Base-by-base conservation (phyloP, 2,329 filamentous ascomycete species). In the Cordyceps sp. region DNA sequence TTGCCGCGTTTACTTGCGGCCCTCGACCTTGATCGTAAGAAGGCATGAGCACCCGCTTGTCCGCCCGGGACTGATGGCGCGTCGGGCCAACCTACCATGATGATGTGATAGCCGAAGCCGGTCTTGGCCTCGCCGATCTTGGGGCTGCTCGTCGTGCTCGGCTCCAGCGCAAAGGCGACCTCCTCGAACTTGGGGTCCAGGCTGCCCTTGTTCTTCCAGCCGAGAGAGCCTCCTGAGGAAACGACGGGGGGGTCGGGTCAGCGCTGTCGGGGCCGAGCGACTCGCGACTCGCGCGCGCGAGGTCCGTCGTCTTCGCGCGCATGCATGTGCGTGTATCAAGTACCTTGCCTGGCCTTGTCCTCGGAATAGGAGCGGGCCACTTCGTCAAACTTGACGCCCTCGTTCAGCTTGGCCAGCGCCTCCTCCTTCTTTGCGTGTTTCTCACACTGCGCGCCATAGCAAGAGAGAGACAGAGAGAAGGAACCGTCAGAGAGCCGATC, bases 401-500 rank as follows among this genome's bases (percentile, higher is more conserved):
- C 69, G 25, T 64, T 64, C 32, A 86, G 53, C 54, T 82, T 78
- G 35, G 66, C 67, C 13, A 84, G 50, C 1, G 80, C 80, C 48
- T 83, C 75, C 47, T 84, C 78, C 48, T 83, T 85, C 52, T 76
- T 82, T n/a, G 61, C 57, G 48, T 83, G 73, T 48, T 86, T 86
- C 49, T 76, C 75, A 45, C 80, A 85, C 58, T 75, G 30, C 19
- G 9, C 18, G n/a, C n/a, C n/a, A n/a, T n/a, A n/a, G n/a, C n/a
- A n/a, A n/a, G n/a, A n/a, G n/a, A n/a, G n/a, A n/a, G n/a, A n/a
- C n/a, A n/a, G n/a, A n/a, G n/a, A n/a, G n/a, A n/a, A n/a, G n/a
- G n/a, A n/a, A n/a, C n/a, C n/a, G n/a, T n/a, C n/a, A n/a, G n/a
- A n/a, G n/a, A n/a, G n/a, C n/a, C n/a, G n/a, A n/a, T n/a, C n/a